These are phyloP conservation scores for Miamiensis avidus DNA, from an alignment of 169 alveolate species.

Conservation along the genomic window DNA sequence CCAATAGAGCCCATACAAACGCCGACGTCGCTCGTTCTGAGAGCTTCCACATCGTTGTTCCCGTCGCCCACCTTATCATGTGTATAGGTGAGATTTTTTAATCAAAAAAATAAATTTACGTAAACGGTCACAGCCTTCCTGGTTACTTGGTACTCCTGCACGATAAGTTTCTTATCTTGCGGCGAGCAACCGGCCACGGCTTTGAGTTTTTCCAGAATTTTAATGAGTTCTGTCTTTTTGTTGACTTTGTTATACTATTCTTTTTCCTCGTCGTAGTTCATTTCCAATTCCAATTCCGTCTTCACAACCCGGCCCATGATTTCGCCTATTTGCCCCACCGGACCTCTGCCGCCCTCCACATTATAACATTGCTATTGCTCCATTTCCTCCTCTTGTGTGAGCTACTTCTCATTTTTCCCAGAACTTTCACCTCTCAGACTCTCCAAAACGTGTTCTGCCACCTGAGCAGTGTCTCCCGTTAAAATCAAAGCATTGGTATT, in stretches of 20 bases:
- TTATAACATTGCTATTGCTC: too few species aligned
- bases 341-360: background rate
- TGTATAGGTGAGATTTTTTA: background rate
- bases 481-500: background rate
- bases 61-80: background rate
- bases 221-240: too few species aligned
- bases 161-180: background rate
- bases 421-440: too few species aligned
- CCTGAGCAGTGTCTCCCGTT: background rate
- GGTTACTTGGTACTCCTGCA: background rate
- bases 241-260: too few species aligned
- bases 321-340: background rate
- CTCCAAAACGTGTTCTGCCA: too few species aligned
- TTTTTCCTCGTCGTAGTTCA: too few species aligned
- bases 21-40: background rate
- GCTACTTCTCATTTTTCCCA: too few species aligned
- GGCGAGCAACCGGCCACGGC: background rate
- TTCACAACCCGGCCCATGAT: too few species aligned
- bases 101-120: background rate
- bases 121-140: background rate
- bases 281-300: too few species aligned
- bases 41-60: background rate
- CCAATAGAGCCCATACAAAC: background rate
- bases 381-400: too few species aligned
- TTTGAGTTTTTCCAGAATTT: too few species aligned